Evolutionary conservation across 257 asterid genomes (phyloP).

Genomic region (Solanum medicagineum): DNA sequence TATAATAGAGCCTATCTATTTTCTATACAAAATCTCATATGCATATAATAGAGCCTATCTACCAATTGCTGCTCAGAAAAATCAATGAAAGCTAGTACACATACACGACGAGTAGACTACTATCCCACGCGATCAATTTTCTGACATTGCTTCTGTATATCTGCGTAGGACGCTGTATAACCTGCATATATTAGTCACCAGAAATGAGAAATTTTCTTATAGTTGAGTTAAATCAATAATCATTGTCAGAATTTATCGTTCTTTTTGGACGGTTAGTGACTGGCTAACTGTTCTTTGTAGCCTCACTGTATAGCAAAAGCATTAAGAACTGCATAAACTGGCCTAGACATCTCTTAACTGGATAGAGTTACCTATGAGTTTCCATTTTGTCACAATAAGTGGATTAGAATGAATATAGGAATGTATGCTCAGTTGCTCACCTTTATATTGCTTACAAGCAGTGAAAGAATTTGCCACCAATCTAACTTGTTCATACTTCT

Average conservation of each 20-base stretch:
- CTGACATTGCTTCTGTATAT: background rate
- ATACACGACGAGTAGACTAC: background rate
- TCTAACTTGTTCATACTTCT: conserved; percentile 20
- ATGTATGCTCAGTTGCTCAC: background rate
- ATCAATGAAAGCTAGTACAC: background rate
- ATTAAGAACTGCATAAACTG: background rate
- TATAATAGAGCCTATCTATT: background rate
- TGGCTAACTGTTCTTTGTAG: background rate
- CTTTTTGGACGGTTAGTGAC: background rate
- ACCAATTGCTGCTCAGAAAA: background rate
- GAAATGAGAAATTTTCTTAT: background rate
- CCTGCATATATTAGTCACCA: background rate
- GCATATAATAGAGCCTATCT: background rate
- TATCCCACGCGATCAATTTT: background rate
- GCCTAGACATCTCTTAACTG: background rate
- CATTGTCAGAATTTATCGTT: background rate
- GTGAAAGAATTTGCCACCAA: background rate
- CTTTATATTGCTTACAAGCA: background rate
- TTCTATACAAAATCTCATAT: background rate
- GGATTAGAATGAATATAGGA: background rate
- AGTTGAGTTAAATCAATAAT: background rate
- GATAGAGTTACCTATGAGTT: background rate
- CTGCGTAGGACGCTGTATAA: background rate
- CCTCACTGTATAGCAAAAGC: background rate
- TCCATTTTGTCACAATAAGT: background rate